These are phyloP conservation scores for Talaromyces sp. DNA, from an alignment of 2,329 filamentous ascomycete species.

Conservation along the genomic window DNA sequence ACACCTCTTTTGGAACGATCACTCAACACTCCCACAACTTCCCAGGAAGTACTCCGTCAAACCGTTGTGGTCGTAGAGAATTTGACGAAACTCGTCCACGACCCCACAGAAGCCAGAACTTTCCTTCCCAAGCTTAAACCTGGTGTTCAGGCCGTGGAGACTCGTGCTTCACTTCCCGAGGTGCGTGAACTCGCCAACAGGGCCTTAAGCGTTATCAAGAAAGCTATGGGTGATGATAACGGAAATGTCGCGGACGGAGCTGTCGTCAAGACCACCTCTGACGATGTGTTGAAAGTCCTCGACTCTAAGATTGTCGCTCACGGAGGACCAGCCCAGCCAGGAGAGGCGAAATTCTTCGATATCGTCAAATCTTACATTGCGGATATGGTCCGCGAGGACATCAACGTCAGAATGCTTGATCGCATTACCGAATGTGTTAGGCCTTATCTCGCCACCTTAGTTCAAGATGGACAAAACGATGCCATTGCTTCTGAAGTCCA, in stretches of 20 bases:
- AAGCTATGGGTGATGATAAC: conserved; percentile 75
- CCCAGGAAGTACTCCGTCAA: conserved; percentile 91
- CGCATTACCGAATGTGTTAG: conserved; percentile 67
- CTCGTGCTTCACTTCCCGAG: conserved; percentile 87
- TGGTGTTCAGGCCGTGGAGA: conserved; percentile 83
- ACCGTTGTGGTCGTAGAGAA: conserved; percentile 97
- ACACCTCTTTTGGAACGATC: conserved; percentile 93
- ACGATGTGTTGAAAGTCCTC: conserved; percentile 71
- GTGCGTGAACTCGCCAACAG: conserved; percentile 85
- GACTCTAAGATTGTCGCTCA: conserved; percentile 72
- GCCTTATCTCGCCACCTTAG: conserved; percentile 72
- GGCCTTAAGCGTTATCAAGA: conserved; percentile 81
- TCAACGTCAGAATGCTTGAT: conserved; percentile 73
- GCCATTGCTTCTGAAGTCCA: conserved; percentile 71
- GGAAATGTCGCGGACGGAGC: conserved; percentile 47
- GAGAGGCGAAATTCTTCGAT: conserved; percentile 61
- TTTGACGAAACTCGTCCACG: conserved; percentile 95
- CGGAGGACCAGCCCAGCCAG: conserved; percentile 61
- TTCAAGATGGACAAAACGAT: conserved; percentile 60
- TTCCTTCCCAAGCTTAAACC: conserved; percentile 94
- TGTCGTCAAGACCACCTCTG: conserved; percentile 60
- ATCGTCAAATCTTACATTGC: conserved; percentile 70
- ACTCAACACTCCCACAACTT: conserved; percentile 83
- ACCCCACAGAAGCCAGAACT: conserved; percentile 86
- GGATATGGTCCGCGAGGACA: conserved; percentile 81